Evolutionary conservation across 2,329 filamentous ascomycete species (phyloP).

Genomic region (Rhynchosporium agropyri): DNA sequence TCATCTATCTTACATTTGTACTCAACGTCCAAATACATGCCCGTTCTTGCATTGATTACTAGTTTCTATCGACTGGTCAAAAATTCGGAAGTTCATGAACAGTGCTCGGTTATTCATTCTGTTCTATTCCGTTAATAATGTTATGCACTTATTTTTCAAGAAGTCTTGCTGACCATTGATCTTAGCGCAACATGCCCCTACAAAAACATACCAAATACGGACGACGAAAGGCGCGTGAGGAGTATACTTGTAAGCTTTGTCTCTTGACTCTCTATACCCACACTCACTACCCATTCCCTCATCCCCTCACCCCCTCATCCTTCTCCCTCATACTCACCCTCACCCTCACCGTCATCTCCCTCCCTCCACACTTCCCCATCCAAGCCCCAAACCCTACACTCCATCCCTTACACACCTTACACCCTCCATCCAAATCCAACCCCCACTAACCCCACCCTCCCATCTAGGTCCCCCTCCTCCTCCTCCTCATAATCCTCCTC

Average conservation of each 20-base stretch:
- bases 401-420: too few relatives aligned
- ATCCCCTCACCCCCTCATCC: neutral
- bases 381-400: too few relatives aligned
- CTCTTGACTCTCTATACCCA: too few relatives aligned
- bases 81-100: too few relatives aligned
- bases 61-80: too few relatives aligned
- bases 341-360: neutral
- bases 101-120: too few relatives aligned
- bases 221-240: conserved; percentile 36
- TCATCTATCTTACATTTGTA: neutral
- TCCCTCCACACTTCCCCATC: too few relatives aligned
- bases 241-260: neutral
- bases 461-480: conserved; percentile 59
- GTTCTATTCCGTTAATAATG: too few relatives aligned
- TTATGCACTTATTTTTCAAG: neutral
- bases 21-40: too few relatives aligned
- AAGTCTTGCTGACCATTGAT: neutral
- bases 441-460: too few relatives aligned
- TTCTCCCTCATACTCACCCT: neutral
- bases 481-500: conserved; percentile 63
- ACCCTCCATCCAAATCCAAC: too few relatives aligned
- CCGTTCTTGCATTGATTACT: too few relatives aligned
- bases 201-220: conserved; percentile 39
- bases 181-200: conserved; percentile 59
- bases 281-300: neutral